Conservation (phyloP, 2,329 filamentous ascomycete species). For the Onygenales sp. region DNA sequence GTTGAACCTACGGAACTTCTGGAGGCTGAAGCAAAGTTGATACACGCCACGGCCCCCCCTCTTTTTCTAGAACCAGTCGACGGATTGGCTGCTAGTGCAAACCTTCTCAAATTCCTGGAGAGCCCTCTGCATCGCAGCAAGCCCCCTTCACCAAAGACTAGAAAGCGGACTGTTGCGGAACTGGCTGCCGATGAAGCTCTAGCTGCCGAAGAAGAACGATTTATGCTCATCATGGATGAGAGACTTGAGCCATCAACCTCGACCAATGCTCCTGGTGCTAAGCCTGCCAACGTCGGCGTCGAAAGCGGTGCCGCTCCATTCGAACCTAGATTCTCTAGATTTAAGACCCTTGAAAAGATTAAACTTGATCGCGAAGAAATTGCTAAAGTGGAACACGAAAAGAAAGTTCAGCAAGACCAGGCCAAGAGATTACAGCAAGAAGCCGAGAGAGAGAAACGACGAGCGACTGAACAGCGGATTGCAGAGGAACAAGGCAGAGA, state of each 20-base stretch:
- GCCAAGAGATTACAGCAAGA: constrained; percentile 39
- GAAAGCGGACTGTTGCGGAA: constrained; percentile 90
- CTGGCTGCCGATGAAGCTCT: constrained; percentile 90
- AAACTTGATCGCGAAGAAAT: constrained; percentile 67
- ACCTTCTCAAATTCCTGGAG: constrained; percentile 59
- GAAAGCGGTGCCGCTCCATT: constrained; percentile 64
- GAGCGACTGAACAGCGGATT: constrained; percentile 33
- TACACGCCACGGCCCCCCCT: constrained; percentile 63
- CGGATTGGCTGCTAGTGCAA: constrained; percentile 58
- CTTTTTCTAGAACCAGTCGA: constrained; percentile 70
- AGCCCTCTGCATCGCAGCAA: constrained; percentile 69
- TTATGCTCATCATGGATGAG: constrained; percentile 89
- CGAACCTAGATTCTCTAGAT: constrained; percentile 78
- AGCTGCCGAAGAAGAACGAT: constrained; percentile 79
- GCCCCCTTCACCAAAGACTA: constrained; percentile 73
- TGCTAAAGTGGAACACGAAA: constrained; percentile 38
- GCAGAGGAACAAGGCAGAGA: constrained; percentile 35
- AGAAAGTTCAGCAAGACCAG: constrained; percentile 41
- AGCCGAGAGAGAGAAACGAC: constrained; percentile 39
- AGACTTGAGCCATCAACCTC: constrained; percentile 55
- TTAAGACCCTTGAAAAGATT: constrained; percentile 84
- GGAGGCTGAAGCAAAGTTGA: constrained; percentile 65
- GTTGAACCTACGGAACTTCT: constrained; percentile 65
- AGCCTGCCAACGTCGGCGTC: constrained; percentile 61
- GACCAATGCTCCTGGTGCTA: constrained; percentile 45